A percentile compares a stretch with the other conserved stretches of the same genome.
Evolutionary conservation across 768 basidiomycete species (phyloP).

Genomic region (Leccinum obscurum): DNA sequence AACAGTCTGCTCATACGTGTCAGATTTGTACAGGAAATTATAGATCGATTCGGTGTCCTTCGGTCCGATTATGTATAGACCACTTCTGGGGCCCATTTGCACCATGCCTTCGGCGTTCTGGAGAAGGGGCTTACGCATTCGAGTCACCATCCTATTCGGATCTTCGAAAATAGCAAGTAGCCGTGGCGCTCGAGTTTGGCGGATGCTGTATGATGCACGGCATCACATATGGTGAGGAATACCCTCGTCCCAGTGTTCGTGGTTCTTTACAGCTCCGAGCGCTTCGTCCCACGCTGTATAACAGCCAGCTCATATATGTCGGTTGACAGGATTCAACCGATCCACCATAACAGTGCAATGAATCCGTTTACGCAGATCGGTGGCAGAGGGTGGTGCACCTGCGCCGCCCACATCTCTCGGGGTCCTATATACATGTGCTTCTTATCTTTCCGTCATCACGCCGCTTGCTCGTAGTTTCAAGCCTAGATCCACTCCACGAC

Average conservation of each 20-base stretch:
- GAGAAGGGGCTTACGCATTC: background rate
- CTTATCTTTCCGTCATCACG: conserved; percentile 15
- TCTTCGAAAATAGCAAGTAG: conserved; percentile 1
- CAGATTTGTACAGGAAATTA: conserved; percentile 16
- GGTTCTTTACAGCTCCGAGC: background rate
- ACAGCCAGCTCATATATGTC: background rate
- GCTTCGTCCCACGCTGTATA: conserved; percentile 3
- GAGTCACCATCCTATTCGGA: background rate
- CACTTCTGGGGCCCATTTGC: background rate
- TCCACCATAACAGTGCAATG: background rate
- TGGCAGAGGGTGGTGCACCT: conserved; percentile 16
- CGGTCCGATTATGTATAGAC: conserved; percentile 7
- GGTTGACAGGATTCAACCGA: background rate
- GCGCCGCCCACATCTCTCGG: conserved; percentile 13
- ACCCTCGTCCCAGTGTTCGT: conserved; percentile 2
- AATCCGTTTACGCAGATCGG: background rate
- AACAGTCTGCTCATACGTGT: background rate
- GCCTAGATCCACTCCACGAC: conserved; percentile 11
- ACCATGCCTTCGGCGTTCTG: background rate
- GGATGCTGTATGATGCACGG: conserved; percentile 1
- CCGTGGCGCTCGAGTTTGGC: background rate
- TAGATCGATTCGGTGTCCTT: background rate
- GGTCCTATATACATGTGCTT: conserved; percentile 18
- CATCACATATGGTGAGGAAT: conserved; percentile 3
- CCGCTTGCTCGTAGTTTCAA: conserved; percentile 9